These are phyloP conservation scores for Lentinula lateritia DNA, from an alignment of 768 basidiomycete genomes.

Conservation along the genomic window DNA sequence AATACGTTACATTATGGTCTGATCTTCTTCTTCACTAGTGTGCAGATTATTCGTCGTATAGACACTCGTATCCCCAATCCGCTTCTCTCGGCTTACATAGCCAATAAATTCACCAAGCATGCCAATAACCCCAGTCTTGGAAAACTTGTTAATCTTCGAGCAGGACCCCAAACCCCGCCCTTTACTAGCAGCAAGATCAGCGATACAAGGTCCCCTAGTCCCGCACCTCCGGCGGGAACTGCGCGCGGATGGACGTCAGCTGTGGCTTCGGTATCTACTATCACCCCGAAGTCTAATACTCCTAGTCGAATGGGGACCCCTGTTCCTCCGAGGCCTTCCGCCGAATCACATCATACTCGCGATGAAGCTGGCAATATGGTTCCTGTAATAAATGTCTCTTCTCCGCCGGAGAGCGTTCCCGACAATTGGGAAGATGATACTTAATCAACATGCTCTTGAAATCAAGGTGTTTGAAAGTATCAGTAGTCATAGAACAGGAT, in stretches of 20 bases:
- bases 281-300: not conserved
- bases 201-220: slow-evolving; percentile 7
- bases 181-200: slow-evolving; percentile 3
- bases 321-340: slow-evolving; percentile 11
- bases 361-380: not conserved
- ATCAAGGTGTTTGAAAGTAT: too few relatives aligned
- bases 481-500: too few relatives aligned
- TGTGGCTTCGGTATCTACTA: not conserved
- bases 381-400: not conserved
- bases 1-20: not conserved
- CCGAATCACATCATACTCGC: not conserved
- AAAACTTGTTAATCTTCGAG: slow-evolving; percentile 53
- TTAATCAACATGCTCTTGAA: slow-evolving; percentile 10
- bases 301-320: not conserved
- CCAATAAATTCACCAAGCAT: slow-evolving; percentile 18
- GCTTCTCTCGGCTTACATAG: slow-evolving; percentile 49
- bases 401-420: slow-evolving; percentile 27
- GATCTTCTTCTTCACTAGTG: slow-evolving; percentile 31
- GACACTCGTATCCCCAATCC: slow-evolving; percentile 79
- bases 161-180: slow-evolving; percentile 16
- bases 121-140: slow-evolving; percentile 35
- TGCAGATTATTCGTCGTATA: slow-evolving; percentile 75
- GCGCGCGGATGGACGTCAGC: not conserved
- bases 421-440: slow-evolving; percentile 54
- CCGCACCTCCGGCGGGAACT: not conserved